Percentiles rank a stretch among this genome's conserved stretches.
phyloP scores from a whole-genome alignment of 345 rosid species.

The Eucalyptus grandis region DNA sequence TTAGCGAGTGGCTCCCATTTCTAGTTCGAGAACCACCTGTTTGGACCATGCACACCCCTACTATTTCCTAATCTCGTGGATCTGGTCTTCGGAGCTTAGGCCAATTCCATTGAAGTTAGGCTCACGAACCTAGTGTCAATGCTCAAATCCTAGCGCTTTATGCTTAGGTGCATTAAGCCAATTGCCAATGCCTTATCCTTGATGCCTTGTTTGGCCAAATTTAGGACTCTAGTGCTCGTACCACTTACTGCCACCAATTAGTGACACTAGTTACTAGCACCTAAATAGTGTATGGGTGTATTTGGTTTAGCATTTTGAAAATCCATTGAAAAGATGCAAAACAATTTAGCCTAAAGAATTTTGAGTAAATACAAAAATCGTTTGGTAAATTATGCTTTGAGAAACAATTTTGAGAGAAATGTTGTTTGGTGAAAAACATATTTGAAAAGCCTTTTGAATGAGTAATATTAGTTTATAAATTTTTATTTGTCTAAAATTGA shows the following conservation, averaged over 20 bases:
- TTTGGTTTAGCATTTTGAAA: too few species aligned
- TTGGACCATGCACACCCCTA: too few species aligned
- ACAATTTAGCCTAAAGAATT: rapidly evolving
- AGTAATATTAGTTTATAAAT: too few species aligned
- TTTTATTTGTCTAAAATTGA: too few species aligned
- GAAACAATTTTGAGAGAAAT: too few species aligned
- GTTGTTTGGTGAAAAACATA: rapidly evolving
- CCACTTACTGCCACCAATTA: rapidly evolving
- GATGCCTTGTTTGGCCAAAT: rapidly evolving
- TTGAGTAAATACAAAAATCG: rapidly evolving
- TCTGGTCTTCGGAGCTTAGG: neutral
- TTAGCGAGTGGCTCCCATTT: too few species aligned
- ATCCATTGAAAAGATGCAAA: rapidly evolving
- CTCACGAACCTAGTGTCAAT: neutral
- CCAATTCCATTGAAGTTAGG: rapidly evolving
- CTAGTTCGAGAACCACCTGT: too few species aligned
- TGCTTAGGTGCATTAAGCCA: neutral
- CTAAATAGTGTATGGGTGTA: rapidly evolving
- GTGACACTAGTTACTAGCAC: rapidly evolving
- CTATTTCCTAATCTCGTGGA: neutral
- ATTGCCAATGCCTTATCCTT: neutral
- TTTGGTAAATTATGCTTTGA: too few species aligned
- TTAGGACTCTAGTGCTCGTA: too few species aligned
- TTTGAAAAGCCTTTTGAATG: too few species aligned
- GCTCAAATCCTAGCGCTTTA: neutral